Base-by-base conservation (phyloP, 768 basidiomycete genomes). In the Kwoniella dejecticola region DNA sequence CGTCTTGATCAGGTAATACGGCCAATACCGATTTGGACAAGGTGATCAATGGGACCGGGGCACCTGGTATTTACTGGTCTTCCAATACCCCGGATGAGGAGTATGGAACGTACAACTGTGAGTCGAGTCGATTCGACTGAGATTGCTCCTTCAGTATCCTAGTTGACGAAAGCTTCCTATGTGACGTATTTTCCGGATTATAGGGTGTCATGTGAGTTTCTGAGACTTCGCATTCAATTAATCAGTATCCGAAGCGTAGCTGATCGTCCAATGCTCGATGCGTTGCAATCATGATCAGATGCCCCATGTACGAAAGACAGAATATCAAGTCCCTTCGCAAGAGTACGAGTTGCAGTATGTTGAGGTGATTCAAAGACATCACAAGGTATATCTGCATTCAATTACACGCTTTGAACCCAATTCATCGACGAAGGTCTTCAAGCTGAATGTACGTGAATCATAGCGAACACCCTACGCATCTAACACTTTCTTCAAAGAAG, bases 361-460 rank as follows among this genome's bases (percentile, higher is more conserved):
- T 53, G 72, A 73, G 54, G 63, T 73, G 17, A 68, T 73, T 27
- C 69, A 73, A 33, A 42, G 72, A 30, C 72, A 73, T 53, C 66
- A 70, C 60, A 73, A 72, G 62, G 60, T 65, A 12, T 47, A 54
- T 61, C 19, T 30, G 30, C 12, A 13, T 24, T 11, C 29, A 40
- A 54, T 45, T n/a, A n/a, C n/a, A n/a, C n/a, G n/a, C n/a, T n/a
- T n/a, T n/a, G n/a, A n/a, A n/a, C n/a, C n/a, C n/a, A n/a, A n/a
- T n/a, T n/a, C n/a, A n/a, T n/a, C n/a, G n/a, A n/a, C n/a, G n/a
- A n/a, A n/a, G n/a, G n/a, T n/a, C n/a, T n/a, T n/a, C n/a, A n/a
- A n/a, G n/a, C n/a, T n/a, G n/a, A n/a, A n/a, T n/a, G n/a, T n/a
- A 46, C 8, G 38, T 24, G n/a, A 19, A 40, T 42, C 24, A 1